Evolutionary conservation across 345 rosid genomes (phyloP), one percentile per base, ranked within the genome.

Genomic region (Carallia brachiata): DNA sequence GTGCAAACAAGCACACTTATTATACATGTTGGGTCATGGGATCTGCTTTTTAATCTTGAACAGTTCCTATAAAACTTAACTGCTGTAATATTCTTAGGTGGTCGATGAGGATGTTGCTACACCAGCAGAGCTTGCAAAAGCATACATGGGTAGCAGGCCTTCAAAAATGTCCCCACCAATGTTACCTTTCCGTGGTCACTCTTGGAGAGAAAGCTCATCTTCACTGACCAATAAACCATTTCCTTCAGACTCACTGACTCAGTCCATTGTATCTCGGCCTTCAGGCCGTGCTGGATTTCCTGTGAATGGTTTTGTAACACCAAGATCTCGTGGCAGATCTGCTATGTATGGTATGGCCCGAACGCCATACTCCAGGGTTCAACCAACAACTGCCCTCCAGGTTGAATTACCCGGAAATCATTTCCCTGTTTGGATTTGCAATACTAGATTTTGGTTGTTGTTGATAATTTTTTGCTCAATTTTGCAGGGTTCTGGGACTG

Each of bases 51-150:
- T 44, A 44, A 44, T 44, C 50, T 13, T 13, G 13, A 1, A 44
- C 16, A 44, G 12, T 44, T 15, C 16, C 5, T 44, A 44, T 44
- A 12, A 15, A 44, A 12, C 60, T 13, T 56, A 69, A 57, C 68
- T 36, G 65, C 66, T 67, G 50, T 68, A 63, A 61, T 77, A 55
- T 74, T 53, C 70, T 31, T 85, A 96, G 99, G 96, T 84, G 62
- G 73, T 79, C 56, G 88, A 82, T 48, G 92, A 87, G 79, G 82
- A 88, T 71, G 78, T 78, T 79, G 89, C 87, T 56, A 85, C 96
- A 67, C 98, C 99, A 70, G 88, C 95, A 56, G 96, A 90, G 88
- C 94, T 96, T 81, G 98, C 99, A 76, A 92, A 86, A 79, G 94
- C 92, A 70, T 95, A 86, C 88, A 95, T 95, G 98, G 90, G 91